phyloP scores from a whole-genome alignment of 1,284 basidiomycete species.

The Clitocybe nebularis region DNA sequence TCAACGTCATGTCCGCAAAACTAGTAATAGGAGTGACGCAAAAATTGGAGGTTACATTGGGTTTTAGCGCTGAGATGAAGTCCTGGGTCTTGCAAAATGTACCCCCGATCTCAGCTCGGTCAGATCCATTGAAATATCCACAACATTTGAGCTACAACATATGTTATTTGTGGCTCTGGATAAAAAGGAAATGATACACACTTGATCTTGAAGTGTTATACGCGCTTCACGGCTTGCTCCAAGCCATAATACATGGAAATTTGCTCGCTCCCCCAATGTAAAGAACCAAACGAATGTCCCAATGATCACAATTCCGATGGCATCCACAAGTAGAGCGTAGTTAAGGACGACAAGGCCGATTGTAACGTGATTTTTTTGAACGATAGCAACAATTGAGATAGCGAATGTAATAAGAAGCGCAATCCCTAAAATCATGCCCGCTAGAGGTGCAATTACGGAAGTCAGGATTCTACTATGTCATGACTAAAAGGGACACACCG shows the following conservation, averaged over 20 bases:
- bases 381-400: conserved; percentile 65
- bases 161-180: background rate
- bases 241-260: conserved; percentile 60
- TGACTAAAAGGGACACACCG: conserved; percentile 39
- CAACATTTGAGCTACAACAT: conserved; percentile 66
- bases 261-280: conserved; percentile 64
- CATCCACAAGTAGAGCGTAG: conserved; percentile 62
- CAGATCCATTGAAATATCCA: conserved; percentile 72
- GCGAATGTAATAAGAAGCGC: conserved; percentile 64
- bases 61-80: conserved; percentile 41
- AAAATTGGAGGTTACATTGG: conserved; percentile 43
- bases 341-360: conserved; percentile 70
- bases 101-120: conserved; percentile 52
- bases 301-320: conserved; percentile 52
- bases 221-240: conserved; percentile 43
- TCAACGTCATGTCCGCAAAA: conserved; percentile 67
- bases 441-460: conserved; percentile 35
- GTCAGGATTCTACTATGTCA: background rate
- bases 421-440: conserved; percentile 68
- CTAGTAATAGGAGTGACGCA: conserved; percentile 66
- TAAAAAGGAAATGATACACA: conserved; percentile 26
- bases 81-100: conserved; percentile 58
- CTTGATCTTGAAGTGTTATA: conserved; percentile 68
- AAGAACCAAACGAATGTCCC: conserved; percentile 77
- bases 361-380: conserved; percentile 66